Evolutionary conservation across 441 rosid genomes (phyloP).

Genomic region (Adansonia madagascariensis): DNA sequence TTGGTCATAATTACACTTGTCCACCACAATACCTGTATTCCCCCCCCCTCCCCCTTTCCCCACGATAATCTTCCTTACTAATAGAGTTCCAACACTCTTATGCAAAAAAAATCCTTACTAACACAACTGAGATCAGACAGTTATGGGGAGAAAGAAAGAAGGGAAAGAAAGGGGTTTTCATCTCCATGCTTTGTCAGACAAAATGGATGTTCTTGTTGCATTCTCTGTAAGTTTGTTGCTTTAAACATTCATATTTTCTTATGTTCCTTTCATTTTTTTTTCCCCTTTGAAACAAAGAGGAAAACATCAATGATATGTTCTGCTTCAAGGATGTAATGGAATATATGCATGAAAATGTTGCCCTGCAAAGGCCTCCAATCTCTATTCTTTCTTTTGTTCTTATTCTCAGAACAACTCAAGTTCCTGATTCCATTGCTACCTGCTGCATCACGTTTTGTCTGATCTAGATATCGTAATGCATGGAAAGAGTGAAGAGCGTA

Average conservation of each 20-base stretch:
- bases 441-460: constrained; percentile 21
- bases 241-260: constrained; percentile 10
- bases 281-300: constrained; percentile 5
- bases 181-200: constrained; percentile 15
- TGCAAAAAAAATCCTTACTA: background rate
- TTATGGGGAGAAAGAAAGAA: background rate
- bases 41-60: background rate
- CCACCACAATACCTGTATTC: constrained; percentile 35
- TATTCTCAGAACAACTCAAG: background rate
- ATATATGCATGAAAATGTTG: background rate
- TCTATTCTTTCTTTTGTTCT: constrained; percentile 4
- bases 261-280: constrained; percentile 7
- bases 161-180: background rate
- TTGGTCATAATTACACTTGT: constrained; percentile 43
- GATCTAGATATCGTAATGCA: too few species aligned
- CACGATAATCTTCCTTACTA: constrained; percentile 21
- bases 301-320: background rate
- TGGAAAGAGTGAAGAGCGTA: constrained; percentile 16
- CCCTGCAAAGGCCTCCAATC: background rate
- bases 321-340: background rate
- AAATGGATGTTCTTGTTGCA: background rate
- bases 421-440: constrained; percentile 13
- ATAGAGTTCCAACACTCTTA: constrained; percentile 5
- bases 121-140: background rate
- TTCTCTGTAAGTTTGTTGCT: constrained; percentile 31